phyloP scores from a whole-genome alignment of 768 basidiomycete species.

The Pulveroboletus frians region DNA sequence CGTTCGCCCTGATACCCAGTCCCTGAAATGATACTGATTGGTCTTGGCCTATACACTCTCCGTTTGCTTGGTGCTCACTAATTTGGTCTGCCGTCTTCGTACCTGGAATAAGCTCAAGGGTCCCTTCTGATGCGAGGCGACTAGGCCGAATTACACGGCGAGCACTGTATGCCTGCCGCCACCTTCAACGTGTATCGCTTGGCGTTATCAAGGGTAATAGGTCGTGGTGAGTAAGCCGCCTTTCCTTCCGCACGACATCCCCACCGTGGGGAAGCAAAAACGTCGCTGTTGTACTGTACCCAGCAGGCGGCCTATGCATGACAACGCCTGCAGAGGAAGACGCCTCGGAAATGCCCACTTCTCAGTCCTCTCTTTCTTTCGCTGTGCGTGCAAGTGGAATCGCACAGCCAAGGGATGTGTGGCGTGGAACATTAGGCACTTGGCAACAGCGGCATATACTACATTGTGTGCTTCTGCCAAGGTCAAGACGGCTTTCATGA shows the following conservation, averaged over 20 bases:
- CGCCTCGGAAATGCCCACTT: background rate
- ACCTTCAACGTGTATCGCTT: background rate
- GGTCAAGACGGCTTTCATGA: too few species aligned
- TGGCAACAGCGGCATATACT: too few species aligned
- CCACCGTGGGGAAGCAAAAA: background rate
- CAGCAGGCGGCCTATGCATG: background rate
- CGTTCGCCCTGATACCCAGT: background rate
- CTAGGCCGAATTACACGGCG: background rate
- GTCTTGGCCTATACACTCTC: background rate
- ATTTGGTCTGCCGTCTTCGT: constrained; percentile 7
- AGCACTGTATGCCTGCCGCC: background rate
- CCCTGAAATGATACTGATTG: background rate
- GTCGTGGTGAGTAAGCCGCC: background rate
- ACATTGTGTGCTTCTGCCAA: too few species aligned
- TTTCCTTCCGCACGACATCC: background rate
- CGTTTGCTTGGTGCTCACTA: background rate
- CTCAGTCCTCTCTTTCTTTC: background rate
- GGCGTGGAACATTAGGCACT: background rate
- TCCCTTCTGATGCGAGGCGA: too few species aligned
- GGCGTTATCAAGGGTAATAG: background rate
- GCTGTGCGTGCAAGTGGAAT: background rate
- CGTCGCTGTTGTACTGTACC: background rate
- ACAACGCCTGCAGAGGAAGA: background rate
- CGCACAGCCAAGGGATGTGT: background rate
- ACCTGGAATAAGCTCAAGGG: background rate